Conservation (phyloP, 768 basidiomycete genomes). For the Bullera alba region DNA sequence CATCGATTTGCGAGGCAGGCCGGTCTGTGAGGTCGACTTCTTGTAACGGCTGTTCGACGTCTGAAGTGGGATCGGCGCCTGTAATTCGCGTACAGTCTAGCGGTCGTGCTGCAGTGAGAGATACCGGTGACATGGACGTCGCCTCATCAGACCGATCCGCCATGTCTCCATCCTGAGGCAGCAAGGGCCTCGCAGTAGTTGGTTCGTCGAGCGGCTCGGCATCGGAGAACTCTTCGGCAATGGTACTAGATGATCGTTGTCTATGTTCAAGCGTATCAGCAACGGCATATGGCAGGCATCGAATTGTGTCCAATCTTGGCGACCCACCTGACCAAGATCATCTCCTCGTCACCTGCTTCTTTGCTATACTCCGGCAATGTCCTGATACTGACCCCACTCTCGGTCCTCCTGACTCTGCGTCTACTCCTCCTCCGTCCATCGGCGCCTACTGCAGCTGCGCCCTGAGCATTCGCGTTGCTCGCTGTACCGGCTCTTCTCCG, state of each 20-base stretch:
- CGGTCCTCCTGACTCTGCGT: conserved; percentile 21
- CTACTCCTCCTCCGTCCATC: conserved; percentile 2
- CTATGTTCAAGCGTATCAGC: conserved; percentile 1
- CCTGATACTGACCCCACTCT: conserved; percentile 30
- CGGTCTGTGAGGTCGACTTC: not conserved
- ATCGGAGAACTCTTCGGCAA: conserved; percentile 6
- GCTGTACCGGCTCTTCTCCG: not conserved
- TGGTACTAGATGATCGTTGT: conserved; percentile 7
- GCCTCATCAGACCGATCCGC: no score
- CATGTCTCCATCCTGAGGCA: no score
- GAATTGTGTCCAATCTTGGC: not conserved
- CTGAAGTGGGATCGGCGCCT: not conserved
- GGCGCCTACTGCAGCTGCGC: conserved; percentile 5
- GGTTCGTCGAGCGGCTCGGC: not conserved
- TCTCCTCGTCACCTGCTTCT: conserved; percentile 38
- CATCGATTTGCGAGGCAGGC: not conserved
- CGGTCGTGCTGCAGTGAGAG: no score
- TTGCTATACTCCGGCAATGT: conserved; percentile 36
- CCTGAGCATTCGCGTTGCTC: not conserved
- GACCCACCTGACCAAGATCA: conserved; percentile 34
- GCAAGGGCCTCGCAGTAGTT: no score
- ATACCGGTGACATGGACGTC: no score
- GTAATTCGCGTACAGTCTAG: no score
- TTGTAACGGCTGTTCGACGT: not conserved
- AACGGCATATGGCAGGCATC: not conserved